Percentiles rank a stretch among this genome's conserved stretches.
These are phyloP conservation scores for Rhododendron mucronatum DNA, from an alignment of 148 eudicot genomes.

Conservation along the genomic window DNA sequence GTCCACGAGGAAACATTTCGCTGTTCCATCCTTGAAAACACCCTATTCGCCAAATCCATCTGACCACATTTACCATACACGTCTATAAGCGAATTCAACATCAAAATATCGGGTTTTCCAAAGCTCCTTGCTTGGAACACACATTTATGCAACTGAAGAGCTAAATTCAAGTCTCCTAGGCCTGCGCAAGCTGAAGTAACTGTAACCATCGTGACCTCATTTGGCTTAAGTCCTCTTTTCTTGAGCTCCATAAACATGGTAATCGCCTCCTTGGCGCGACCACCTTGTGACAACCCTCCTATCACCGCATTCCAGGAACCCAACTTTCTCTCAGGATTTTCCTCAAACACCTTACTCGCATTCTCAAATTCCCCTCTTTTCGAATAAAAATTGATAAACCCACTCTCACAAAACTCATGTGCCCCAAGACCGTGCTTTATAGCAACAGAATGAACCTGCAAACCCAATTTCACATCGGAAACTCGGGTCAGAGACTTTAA, in stretches of 20 bases:
- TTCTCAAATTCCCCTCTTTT: slow-evolving; percentile 45
- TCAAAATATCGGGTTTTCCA: slow-evolving; percentile 39
- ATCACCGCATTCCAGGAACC: slow-evolving; percentile 91
- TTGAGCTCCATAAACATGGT: slow-evolving; percentile 51
- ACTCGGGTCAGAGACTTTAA: slow-evolving; percentile 52
- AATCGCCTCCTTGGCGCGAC: slow-evolving; percentile 45
- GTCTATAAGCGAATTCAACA: slow-evolving; percentile 70
- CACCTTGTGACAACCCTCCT: slow-evolving; percentile 58
- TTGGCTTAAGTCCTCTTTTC: slow-evolving; percentile 45
- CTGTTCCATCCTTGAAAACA: slow-evolving; percentile 49
- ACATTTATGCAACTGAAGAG: slow-evolving; percentile 62
- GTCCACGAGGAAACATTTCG: slow-evolving; percentile 81
- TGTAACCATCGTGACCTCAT: slow-evolving; percentile 72
- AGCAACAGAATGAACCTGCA: slow-evolving; percentile 50
- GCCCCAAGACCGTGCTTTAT: slow-evolving; percentile 43
- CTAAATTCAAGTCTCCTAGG: slow-evolving; percentile 61
- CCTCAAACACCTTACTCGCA: slow-evolving; percentile 67
- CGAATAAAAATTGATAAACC: slow-evolving; percentile 54
- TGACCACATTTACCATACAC: slow-evolving; percentile 87
- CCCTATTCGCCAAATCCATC: slow-evolving; percentile 66
- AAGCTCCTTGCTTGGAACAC: slow-evolving; percentile 41
- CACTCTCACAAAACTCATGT: slow-evolving; percentile 63
- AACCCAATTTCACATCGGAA: slow-evolving; percentile 23
- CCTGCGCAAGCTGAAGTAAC: slow-evolving; percentile 65
- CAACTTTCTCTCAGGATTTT: slow-evolving; percentile 57